These are phyloP conservation scores for Mucor saturninus DNA, from an alignment of 371 early-diverging fungal species.

Conservation along the genomic window DNA sequence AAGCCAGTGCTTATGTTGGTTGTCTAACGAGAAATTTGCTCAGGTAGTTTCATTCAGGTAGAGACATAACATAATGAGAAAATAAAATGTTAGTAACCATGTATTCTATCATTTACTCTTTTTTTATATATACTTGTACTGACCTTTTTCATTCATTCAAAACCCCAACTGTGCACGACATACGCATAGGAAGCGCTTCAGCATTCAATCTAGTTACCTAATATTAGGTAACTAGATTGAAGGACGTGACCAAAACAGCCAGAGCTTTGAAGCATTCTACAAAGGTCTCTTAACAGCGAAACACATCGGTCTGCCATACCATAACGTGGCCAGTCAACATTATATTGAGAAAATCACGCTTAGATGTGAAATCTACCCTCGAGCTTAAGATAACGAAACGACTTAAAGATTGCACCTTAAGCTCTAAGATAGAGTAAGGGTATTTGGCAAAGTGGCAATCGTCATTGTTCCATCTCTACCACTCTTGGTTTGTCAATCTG, in stretches of 20 bases:
- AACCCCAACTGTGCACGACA: background rate
- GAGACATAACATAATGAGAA: background rate
- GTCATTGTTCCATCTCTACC: slow-evolving; percentile 2
- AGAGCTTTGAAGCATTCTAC: slow-evolving; percentile 1
- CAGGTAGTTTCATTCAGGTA: background rate
- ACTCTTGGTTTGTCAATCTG: slow-evolving; percentile 4
- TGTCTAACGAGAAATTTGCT: slow-evolving; percentile 1
- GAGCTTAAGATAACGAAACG: slow-evolving; percentile 2
- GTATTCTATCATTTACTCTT: slow-evolving; percentile 1
- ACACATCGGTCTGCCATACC: slow-evolving; percentile 3
- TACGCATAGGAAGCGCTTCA: slow-evolving; percentile 3
- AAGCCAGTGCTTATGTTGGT: slow-evolving; percentile 2
- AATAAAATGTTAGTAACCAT: background rate
- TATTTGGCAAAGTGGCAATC: background rate
- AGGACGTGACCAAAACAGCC: slow-evolving; percentile 7
- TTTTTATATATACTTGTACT: slow-evolving; percentile 1
- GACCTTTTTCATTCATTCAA: slow-evolving; percentile 1
- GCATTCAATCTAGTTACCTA: slow-evolving; percentile 5
- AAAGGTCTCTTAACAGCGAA: slow-evolving; percentile 2
- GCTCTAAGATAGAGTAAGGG: background rate
- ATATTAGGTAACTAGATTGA: slow-evolving; percentile 16
- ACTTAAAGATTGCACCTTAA: slow-evolving; percentile 2
- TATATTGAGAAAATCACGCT: slow-evolving; percentile 6
- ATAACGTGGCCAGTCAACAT: background rate
- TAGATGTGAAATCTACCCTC: slow-evolving; percentile 2